Evolutionary conservation across 371 early-diverging fungal species (phyloP).

Genomic region (Mortierella sp.): DNA sequence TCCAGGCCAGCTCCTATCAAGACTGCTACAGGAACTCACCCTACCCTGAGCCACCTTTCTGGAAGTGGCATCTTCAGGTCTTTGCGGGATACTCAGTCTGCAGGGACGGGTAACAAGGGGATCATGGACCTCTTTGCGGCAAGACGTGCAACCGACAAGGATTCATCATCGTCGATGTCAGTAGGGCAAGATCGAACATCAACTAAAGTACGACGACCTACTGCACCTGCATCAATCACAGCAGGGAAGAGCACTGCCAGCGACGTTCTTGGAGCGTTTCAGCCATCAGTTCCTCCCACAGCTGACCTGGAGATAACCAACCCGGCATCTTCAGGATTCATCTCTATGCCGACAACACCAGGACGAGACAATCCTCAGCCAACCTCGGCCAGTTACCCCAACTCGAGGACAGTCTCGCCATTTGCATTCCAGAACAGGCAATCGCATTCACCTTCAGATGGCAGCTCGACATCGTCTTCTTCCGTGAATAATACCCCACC

Average conservation of each 20-base stretch:
- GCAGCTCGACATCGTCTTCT: slow-evolving; percentile 31
- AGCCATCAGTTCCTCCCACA: background rate
- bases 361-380: slow-evolving; percentile 4
- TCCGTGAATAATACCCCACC: slow-evolving; percentile 43
- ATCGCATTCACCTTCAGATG: slow-evolving; percentile 40
- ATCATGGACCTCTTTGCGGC: slow-evolving; percentile 70
- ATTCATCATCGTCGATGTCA: background rate
- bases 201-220: slow-evolving; percentile 16
- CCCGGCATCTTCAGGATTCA: background rate
- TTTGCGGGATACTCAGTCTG: slow-evolving; percentile 28
- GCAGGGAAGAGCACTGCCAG: background rate
- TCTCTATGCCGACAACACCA: slow-evolving; percentile 30
- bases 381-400: slow-evolving; percentile 20
- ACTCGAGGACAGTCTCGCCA: slow-evolving; percentile 48
- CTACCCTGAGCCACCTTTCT: slow-evolving; percentile 12
- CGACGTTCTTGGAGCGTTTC: background rate
- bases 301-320: background rate
- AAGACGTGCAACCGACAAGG: slow-evolving; percentile 2
- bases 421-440: slow-evolving; percentile 48
- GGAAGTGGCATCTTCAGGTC: background rate
- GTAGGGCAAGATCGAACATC: slow-evolving; percentile 11
- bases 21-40: slow-evolving; percentile 37
- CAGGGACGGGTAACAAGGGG: slow-evolving; percentile 31
- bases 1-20: slow-evolving; percentile 23
- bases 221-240: slow-evolving; percentile 17